Evolutionary conservation across 805 yeast species (phyloP).

Genomic region (Hanseniaspora mollemarum): DNA sequence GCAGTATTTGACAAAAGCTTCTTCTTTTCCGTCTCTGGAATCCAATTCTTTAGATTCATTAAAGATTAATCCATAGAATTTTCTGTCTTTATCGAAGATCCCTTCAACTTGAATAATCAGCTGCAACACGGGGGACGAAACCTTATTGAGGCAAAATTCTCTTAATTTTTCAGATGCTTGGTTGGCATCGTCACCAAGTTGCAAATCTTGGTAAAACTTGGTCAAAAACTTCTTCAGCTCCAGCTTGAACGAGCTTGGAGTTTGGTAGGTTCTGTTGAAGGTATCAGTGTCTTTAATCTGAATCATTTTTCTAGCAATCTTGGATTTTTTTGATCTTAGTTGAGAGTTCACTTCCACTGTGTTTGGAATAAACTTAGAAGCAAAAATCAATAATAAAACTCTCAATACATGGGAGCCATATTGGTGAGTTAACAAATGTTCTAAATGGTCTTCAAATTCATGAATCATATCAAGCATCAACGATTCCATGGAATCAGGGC

Average conservation of each 20-base stretch:
- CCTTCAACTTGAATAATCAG: slow-evolving; percentile 71
- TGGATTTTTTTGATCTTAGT: slow-evolving; percentile 71
- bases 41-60: slow-evolving; percentile 34
- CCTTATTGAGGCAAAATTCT: slow-evolving; percentile 61
- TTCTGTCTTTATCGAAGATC: slow-evolving; percentile 59
- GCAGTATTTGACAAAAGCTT: slow-evolving; percentile 70
- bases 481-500: slow-evolving; percentile 49
- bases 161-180: slow-evolving; percentile 42
- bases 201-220: slow-evolving; percentile 30
- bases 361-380: slow-evolving; percentile 72
- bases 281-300: slow-evolving; percentile 71
- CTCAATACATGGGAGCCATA: slow-evolving; percentile 86
- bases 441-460: slow-evolving; percentile 52
- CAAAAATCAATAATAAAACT: slow-evolving; percentile 52
- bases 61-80: slow-evolving; percentile 58
- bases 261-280: slow-evolving; percentile 53
- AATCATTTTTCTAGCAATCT: slow-evolving; percentile 85
- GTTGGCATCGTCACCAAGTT: slow-evolving; percentile 24
- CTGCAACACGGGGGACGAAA: slow-evolving; percentile 83
- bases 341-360: slow-evolving; percentile 56
- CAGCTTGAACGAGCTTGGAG: slow-evolving; percentile 56
- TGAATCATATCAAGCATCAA: slow-evolving; percentile 52
- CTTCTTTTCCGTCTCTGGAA: slow-evolving; percentile 46
- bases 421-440: slow-evolving; percentile 54
- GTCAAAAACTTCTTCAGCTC: slow-evolving; percentile 44